These are phyloP conservation scores for Pilobolus umbonatus DNA, from an alignment of 192 early-diverging fungal genomes.

Conservation along the genomic window DNA sequence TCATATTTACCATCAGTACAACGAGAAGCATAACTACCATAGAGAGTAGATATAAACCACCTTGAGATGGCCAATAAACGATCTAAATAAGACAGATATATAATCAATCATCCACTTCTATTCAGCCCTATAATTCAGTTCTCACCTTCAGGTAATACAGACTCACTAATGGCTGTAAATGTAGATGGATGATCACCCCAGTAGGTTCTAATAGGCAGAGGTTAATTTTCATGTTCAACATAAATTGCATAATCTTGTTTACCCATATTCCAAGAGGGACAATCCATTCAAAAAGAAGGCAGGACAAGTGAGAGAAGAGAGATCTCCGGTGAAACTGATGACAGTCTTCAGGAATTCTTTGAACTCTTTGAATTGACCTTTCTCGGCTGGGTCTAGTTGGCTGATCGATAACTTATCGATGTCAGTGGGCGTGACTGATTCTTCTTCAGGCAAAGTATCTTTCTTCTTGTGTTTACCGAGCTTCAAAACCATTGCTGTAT, in stretches of 20 bases:
- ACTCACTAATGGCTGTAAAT: slow-evolving; percentile 63
- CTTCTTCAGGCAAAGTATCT: slow-evolving; percentile 9
- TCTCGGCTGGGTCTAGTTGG: slow-evolving; percentile 22
- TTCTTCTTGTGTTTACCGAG: slow-evolving; percentile 53
- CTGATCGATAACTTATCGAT: slow-evolving; percentile 30
- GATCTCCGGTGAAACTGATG: slow-evolving; percentile 73
- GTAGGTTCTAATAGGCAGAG: slow-evolving; percentile 24
- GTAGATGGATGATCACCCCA: slow-evolving; percentile 39
- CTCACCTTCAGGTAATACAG: slow-evolving; percentile 34
- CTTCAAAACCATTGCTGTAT: slow-evolving; percentile 59
- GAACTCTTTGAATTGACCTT: slow-evolving; percentile 44
- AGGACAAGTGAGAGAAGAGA: slow-evolving; percentile 75
- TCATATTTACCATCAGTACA: slow-evolving; percentile 62
- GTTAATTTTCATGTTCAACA: background rate
- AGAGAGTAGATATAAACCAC: slow-evolving; percentile 82
- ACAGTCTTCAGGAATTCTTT: slow-evolving; percentile 59
- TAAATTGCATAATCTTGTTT: slow-evolving; percentile 6
- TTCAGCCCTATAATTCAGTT: background rate
- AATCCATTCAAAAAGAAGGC: slow-evolving; percentile 73
- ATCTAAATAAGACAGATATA: slow-evolving; percentile 40
- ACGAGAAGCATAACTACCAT: slow-evolving; percentile 71
- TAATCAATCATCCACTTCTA: background rate
- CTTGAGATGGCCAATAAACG: slow-evolving; percentile 64
- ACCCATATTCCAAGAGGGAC: slow-evolving; percentile 76
- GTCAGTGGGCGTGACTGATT: slow-evolving; percentile 18